These are phyloP conservation scores for Saccharomycopsis hybrid DNA, from an alignment of 1,139 yeast species.

Conservation along the genomic window DNA sequence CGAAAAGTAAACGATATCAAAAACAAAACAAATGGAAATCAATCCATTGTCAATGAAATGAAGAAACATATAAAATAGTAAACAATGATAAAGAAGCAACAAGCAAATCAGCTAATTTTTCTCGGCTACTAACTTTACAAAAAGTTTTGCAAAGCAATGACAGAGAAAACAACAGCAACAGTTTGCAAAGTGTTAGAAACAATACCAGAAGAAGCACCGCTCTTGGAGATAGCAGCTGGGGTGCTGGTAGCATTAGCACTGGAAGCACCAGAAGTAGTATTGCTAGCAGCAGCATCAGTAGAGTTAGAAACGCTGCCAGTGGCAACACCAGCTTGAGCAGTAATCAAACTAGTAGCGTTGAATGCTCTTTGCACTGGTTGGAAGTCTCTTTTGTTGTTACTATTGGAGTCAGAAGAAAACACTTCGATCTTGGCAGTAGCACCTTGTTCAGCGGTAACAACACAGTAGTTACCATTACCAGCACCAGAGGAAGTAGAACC, in stretches of 20 bases:
- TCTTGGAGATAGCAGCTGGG: slow-evolving; percentile 15
- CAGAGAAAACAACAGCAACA: slow-evolving; percentile 3
- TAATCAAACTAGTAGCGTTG: slow-evolving; percentile 13
- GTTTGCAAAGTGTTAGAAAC: neutral
- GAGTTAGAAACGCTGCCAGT: no score
- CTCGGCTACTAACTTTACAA: no score
- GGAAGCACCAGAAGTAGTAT: slow-evolving; percentile 12
- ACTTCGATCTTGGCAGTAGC: slow-evolving; percentile 69
- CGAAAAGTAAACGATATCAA: no score
- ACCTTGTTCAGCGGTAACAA: slow-evolving; percentile 65
- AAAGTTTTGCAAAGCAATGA: slow-evolving; percentile 7
- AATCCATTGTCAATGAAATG: no score
- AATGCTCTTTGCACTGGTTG: neutral
- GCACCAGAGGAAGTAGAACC: slow-evolving; percentile 37
- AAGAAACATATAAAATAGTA: no score
- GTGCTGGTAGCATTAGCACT: slow-evolving; percentile 19
- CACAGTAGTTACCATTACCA: slow-evolving; percentile 73
- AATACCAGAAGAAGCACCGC: slow-evolving; percentile 5
- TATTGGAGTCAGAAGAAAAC: slow-evolving; percentile 34
- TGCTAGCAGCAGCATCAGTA: slow-evolving; percentile 3
- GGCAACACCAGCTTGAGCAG: slow-evolving; percentile 4
- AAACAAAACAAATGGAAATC: no score
- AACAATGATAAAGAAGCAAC: no score
- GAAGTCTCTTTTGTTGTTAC: slow-evolving; percentile 5
- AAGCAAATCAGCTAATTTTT: no score